Evolutionary conservation across 768 basidiomycete species (phyloP).

Genomic region (Rhodosporidiobolus odoratus): DNA sequence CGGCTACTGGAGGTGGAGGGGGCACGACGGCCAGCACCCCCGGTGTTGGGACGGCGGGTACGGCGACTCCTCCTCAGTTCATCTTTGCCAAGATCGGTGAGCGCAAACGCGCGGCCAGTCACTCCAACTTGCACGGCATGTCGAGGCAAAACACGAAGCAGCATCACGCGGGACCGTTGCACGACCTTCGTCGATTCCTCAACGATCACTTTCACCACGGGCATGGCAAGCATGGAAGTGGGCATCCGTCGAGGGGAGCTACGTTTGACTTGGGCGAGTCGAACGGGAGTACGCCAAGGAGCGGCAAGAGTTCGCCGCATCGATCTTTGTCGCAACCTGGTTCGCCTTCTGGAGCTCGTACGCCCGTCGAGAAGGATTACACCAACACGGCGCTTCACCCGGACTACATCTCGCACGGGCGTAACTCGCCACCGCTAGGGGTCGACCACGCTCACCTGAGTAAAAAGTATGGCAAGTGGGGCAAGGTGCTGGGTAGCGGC

Average conservation of each 20-base stretch:
- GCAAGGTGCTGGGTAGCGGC: constrained; percentile 85
- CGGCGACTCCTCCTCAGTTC: constrained; percentile 42
- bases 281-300: constrained; percentile 19
- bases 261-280: constrained; percentile 9
- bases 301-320: constrained; percentile 31
- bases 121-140: constrained; percentile 41
- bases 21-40: constrained; percentile 11
- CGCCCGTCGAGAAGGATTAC: constrained; percentile 43
- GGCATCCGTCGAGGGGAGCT: neutral
- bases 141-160: constrained; percentile 47
- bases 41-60: constrained; percentile 27
- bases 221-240: constrained; percentile 21
- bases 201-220: constrained; percentile 67
- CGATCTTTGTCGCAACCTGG: constrained; percentile 24
- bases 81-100: constrained; percentile 40
- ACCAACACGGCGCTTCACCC: constrained; percentile 43
- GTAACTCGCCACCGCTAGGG: constrained; percentile 63
- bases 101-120: constrained; percentile 26
- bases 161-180: constrained; percentile 64
- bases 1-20: too few species aligned
- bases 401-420: constrained; percentile 45
- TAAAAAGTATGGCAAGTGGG: constrained; percentile 99
- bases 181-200: constrained; percentile 91
- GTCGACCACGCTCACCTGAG: constrained; percentile 83
- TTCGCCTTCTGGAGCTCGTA: constrained; percentile 38